Evolutionary conservation across 2,329 filamentous ascomycete species (phyloP).

Genomic region (Hortaea sp.): DNA sequence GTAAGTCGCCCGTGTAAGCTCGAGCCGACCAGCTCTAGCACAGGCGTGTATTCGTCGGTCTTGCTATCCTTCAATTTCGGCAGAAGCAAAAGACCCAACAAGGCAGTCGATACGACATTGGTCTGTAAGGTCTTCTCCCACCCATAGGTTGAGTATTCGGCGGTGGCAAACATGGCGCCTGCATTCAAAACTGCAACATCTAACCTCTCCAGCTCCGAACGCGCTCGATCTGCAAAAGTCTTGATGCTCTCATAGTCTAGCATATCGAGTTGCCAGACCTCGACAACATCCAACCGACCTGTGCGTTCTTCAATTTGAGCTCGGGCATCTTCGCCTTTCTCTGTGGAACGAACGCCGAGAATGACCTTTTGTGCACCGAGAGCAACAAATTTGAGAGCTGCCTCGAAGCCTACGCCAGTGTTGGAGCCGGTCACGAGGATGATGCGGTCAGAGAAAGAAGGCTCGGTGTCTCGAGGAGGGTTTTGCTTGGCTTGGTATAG

Average conservation of each 20-base stretch:
- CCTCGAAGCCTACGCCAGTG: conserved; percentile 30
- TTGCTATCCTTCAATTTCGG: conserved; percentile 12
- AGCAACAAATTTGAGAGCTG: conserved; percentile 27
- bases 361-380: conserved; percentile 29
- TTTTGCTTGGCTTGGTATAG: background rate
- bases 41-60: conserved; percentile 5
- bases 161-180: conserved; percentile 21
- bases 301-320: conserved; percentile 19
- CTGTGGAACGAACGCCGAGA: conserved; percentile 25
- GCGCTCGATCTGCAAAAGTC: conserved; percentile 17
- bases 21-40: conserved; percentile 12
- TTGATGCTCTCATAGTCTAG: conserved; percentile 13
- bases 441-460: conserved; percentile 12
- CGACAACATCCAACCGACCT: conserved; percentile 22
- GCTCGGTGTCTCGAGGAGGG: background rate
- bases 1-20: background rate
- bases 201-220: conserved; percentile 16
- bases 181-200: conserved; percentile 33
- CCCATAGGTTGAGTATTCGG: conserved; percentile 20
- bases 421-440: conserved; percentile 27
- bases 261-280: conserved; percentile 20
- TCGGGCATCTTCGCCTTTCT: conserved; percentile 28
- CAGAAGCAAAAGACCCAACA: conserved; percentile 43
- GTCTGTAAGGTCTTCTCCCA: conserved; percentile 44
- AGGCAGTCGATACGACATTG: conserved; percentile 47